Evolutionary conservation across 768 basidiomycete genomes (phyloP).

Genomic region (Hypsizygus marmoreus): DNA sequence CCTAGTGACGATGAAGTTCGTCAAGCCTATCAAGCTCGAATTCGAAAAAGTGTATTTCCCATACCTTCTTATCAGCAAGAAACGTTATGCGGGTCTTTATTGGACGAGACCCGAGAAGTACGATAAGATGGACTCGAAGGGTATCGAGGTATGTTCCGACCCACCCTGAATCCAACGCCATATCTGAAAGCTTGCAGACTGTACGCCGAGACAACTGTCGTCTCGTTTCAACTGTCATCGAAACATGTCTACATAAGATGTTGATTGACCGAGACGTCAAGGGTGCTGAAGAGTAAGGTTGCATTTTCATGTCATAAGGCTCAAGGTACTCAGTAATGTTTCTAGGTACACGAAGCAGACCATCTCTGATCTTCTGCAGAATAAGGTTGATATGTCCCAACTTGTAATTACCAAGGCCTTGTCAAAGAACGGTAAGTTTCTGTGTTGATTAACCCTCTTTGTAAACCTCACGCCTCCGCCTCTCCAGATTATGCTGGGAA

Average conservation of each 20-base stretch:
- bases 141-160: conserved; percentile 78
- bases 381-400: conserved; percentile 98
- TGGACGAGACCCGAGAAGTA: conserved; percentile 96
- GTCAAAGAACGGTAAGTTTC: conserved; percentile 72
- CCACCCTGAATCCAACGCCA: background rate
- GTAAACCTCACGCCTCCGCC: background rate
- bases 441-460: background rate
- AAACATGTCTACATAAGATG: conserved; percentile 98
- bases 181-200: conserved; percentile 54
- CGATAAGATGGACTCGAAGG: conserved; percentile 99
- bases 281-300: conserved; percentile 82
- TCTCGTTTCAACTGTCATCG: conserved; percentile 96
- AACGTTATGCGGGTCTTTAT: conserved; percentile 96
- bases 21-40: conserved; percentile 96
- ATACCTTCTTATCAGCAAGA: conserved; percentile 97
- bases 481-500: conserved; percentile 84
- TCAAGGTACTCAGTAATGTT: conserved; percentile 6
- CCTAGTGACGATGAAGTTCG: conserved; percentile 86
- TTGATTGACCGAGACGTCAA: conserved; percentile 93
- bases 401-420: conserved; percentile 98
- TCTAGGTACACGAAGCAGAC: conserved; percentile 88
- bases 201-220: conserved; percentile 98
- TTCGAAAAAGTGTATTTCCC: conserved; percentile 99
- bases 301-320: background rate
- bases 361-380: conserved; percentile 92